Base-by-base conservation (phyloP, 2,329 filamentous ascomycete genomes). In the Phyllosticta citriasiana region DNA sequence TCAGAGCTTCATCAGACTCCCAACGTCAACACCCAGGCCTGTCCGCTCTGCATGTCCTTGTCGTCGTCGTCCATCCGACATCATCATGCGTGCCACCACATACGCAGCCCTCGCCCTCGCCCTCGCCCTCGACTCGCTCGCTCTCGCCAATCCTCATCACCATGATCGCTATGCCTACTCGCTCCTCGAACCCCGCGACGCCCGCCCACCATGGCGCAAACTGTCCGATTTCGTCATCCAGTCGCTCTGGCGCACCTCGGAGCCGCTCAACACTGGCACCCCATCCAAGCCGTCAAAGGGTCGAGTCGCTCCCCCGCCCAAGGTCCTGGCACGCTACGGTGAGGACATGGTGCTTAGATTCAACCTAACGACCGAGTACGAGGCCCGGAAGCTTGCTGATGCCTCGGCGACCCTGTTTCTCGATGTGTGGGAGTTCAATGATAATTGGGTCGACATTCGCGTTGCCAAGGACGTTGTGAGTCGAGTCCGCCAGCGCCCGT, bases 301-400 rank as follows among this genome's bases (percentile, higher is more conserved):
- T 52, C 60, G 60, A 10, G 25, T 55, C 14, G 59, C 60, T 16
- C 64, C 69, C 16, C 66, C 61, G 3, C 59, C 66, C 30, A 65
- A 67, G 27, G 66, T 72, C 35, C 64, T 72, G 30, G 75, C 79
- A 33, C 76, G 78, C 63, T 96, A 96, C 72, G 84, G 85, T 64
- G 84, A 88, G 64, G 87, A 97, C 73, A 81, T 96, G n/a, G 91
- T 99, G 16, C 77, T 97, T 64, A 86, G 94, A 50, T 97, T 97
- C 80, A 90, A 88, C 69, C 78, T 97, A 60, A 86, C 82, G 64
- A 85, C 82, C 26, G 74, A 80, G 2, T 80, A 85, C 22, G 89
- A 96, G 69, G 86, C 89, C 62, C 74, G 77, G 35, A 87, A 87
- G 1, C 78, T 96, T 61, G 82, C 86, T n/a, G 82, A 88, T 61